A percentile compares a stretch with the other conserved stretches of the same genome.
Conservation (phyloP, 164 flowering plant genomes). For the Berberis vulgaris region DNA sequence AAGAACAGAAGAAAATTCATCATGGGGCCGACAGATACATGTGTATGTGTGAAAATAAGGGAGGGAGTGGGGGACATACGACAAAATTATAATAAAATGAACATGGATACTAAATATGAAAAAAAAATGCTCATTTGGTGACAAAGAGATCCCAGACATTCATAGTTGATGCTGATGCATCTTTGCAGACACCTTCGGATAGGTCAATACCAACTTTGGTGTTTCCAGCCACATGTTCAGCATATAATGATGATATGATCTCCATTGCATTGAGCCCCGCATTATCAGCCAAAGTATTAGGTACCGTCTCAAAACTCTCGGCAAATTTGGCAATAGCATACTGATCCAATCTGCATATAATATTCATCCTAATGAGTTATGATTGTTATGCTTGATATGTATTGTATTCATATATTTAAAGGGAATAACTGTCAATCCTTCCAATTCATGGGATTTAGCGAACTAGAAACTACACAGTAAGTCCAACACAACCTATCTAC, state of each 20-base stretch:
- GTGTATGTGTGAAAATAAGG: too few relatives aligned
- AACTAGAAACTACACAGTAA: too few relatives aligned
- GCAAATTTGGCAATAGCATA: constrained; percentile 93
- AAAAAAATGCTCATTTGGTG: constrained; percentile 56
- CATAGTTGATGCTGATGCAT: constrained; percentile 33
- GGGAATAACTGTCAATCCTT: too few relatives aligned
- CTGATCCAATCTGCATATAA: constrained; percentile 76
- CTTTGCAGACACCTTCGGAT: constrained; percentile 72
- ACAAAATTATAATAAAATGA: too few relatives aligned
- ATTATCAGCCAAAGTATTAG: constrained; percentile 88
- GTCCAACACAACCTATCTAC: too few relatives aligned
- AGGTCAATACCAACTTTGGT: constrained; percentile 74
- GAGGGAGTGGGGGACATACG: too few relatives aligned
- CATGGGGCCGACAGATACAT: too few relatives aligned
- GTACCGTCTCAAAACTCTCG: constrained; percentile 93
- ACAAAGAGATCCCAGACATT: constrained; percentile 76
- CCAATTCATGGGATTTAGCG: too few relatives aligned
- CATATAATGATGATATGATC: constrained; percentile 80
- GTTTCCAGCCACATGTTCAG: constrained; percentile 84
- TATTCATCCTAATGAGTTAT: neutral
- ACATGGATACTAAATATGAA: neutral
- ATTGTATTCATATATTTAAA: too few relatives aligned
- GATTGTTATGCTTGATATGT: too few relatives aligned
- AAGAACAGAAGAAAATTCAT: too few relatives aligned
- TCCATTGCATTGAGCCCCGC: constrained; percentile 95